Percentiles rank a stretch among this genome's conserved stretches.
These are phyloP conservation scores for Musa acuminata DNA, from an alignment of 176 grass and related monocot species.

Conservation along the genomic window DNA sequence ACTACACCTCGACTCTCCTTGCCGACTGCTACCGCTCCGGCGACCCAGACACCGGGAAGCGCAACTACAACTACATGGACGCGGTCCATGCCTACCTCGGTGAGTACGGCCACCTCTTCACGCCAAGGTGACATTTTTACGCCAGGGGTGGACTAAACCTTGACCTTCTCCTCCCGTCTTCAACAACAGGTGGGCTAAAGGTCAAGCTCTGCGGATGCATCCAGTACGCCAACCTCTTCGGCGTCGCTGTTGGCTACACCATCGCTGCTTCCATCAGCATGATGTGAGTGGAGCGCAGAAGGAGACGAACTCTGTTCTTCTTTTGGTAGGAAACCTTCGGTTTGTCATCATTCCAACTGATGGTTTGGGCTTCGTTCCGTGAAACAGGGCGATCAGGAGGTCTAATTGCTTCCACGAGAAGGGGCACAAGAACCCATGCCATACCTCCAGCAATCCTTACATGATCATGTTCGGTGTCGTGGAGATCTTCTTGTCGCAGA, in stretches of 20 bases:
- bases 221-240: conserved; percentile 21
- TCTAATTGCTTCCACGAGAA: conserved; percentile 21
- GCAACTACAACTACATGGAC: conserved; percentile 84
- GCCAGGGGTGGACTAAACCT: neutral
- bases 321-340: neutral
- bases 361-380: neutral
- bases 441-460: neutral
- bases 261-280: conserved; percentile 19
- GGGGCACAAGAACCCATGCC: conserved; percentile 14
- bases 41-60: conserved; percentile 58
- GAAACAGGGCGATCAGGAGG: conserved; percentile 10
- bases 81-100: conserved; percentile 80
- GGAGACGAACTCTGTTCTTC: neutral
- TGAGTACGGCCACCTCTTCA: conserved; percentile 21
- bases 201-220: conserved; percentile 14
- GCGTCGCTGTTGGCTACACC: conserved; percentile 15
- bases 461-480: conserved; percentile 16
- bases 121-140: neutral
- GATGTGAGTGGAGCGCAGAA: conserved; percentile 1
- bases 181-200: neutral
- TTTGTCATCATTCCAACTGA: neutral
- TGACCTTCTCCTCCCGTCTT: neutral
- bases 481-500: conserved; percentile 19
- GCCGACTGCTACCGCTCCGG: conserved; percentile 90
- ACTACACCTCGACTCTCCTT: conserved; percentile 67